Conservation (phyloP, 208 protist species). For the Trypanosoma platydactyli region DNA sequence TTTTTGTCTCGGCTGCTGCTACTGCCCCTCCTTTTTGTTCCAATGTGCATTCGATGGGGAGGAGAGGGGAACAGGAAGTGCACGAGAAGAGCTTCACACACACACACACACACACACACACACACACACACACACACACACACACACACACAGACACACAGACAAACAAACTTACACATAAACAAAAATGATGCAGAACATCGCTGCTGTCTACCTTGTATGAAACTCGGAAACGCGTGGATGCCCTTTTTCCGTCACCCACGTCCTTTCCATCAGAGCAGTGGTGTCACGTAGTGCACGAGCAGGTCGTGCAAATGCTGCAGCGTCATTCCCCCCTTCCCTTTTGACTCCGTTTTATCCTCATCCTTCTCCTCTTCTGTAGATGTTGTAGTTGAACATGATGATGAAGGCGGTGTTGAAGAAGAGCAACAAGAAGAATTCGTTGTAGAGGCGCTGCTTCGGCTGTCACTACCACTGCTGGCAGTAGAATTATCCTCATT, state of each 20-base stretch:
- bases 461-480: conserved; percentile 3
- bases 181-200: too few species aligned
- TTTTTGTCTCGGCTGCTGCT: too few species aligned
- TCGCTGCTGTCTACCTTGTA: too few species aligned
- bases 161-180: too few species aligned
- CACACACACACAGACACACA: too few species aligned
- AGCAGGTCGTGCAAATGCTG: conserved; percentile 39
- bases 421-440: too few species aligned
- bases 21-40: too few species aligned
- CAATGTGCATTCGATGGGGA: too few species aligned
- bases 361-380: not conserved
- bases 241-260: not conserved
- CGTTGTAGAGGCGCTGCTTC: not conserved
- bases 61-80: too few species aligned
- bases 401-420: not conserved
- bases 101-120: too few species aligned
- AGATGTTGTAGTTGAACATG: not conserved
- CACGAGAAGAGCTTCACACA: too few species aligned
- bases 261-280: conserved; percentile 28
- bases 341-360: not conserved
- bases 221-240: not conserved
- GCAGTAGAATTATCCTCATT: conserved; percentile 31
- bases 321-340: conserved; percentile 29
- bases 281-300: conserved; percentile 41
- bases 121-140: too few species aligned